Base-by-base conservation (phyloP, 192 early-diverging fungal species). In the Linnemannia schmuckeri region DNA sequence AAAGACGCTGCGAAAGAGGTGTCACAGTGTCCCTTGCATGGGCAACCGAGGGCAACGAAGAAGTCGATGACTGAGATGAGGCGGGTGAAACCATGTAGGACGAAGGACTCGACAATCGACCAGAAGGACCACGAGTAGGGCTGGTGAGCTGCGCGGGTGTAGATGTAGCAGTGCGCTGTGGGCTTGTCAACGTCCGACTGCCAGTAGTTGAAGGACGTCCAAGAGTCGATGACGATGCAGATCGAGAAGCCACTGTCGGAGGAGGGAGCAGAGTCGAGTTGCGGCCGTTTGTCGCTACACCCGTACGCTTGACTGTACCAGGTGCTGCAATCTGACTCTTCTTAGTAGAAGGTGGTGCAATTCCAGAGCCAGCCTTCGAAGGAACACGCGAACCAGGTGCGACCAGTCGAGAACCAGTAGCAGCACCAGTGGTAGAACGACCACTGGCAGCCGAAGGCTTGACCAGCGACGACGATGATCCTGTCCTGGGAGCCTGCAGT, bases 81-180 rank as follows among this genome's bases (percentile, higher is more conserved):
- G 81, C 74, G 30, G 84, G 84, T 17, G 83, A 85, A 17, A 66
- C 30, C 83, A 85, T 68, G 24, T 76, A 57, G 30, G 46, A 38
- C 30, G 77, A 70, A 1, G 73, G 33, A 12, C 74, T 49, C 1
- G 82, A 41, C 38, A 22, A 49, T 10, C 78, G 78, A 27, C 42
- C 42, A 4, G 75, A 73, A 24, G 38, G 27, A 72, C 15, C 37
- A 20, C 82, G 71, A 10, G 82, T 70, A 30, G 82, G 82, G 33
- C 82, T 84, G 38, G 63, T 70, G 8, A 80, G 69, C 17, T 55
- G 40, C 17, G 55, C 75, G n/a, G 77, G 63, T 15, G 72, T 66
- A 33, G 61, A 37, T 6, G 72, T 38, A 40, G 10, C 7, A 15
- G 61, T 35, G 18, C 82, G 82, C 49, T 61, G 49, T 3, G 82